A percentile compares a stretch with the other conserved stretches of the same genome.
These are phyloP conservation scores for Candida awuae DNA, from an alignment of 805 yeast species.

Conservation along the genomic window DNA sequence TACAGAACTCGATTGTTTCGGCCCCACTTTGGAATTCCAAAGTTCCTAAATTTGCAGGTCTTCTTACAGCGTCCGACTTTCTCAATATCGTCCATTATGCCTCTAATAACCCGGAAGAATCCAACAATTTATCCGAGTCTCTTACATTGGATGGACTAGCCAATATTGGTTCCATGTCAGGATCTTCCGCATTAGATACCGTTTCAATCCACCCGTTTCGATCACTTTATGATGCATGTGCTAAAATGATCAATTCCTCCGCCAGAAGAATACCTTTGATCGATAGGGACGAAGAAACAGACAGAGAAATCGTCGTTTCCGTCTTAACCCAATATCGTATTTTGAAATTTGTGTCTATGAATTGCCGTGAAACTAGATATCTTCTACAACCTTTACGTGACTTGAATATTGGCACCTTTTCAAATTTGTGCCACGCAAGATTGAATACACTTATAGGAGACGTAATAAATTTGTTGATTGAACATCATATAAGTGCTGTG, in stretches of 20 bases:
- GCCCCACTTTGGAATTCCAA: slow-evolving; percentile 96
- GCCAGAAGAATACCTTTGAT: slow-evolving; percentile 92
- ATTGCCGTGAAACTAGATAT: slow-evolving; percentile 89
- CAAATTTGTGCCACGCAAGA: slow-evolving; percentile 63
- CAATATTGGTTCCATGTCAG: slow-evolving; percentile 81
- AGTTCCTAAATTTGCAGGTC: slow-evolving; percentile 86
- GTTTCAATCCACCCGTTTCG: slow-evolving; percentile 85
- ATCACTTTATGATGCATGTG: slow-evolving; percentile 86
- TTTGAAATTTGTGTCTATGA: slow-evolving; percentile 87
- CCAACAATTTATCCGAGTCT: slow-evolving; percentile 71
- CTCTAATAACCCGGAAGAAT: slow-evolving; percentile 74
- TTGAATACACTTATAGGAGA: slow-evolving; percentile 92
- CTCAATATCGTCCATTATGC: slow-evolving; percentile 88
- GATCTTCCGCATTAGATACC: slow-evolving; percentile 74
- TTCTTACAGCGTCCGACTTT: slow-evolving; percentile 85
- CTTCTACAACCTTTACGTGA: slow-evolving; percentile 67
- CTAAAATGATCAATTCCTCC: slow-evolving; percentile 77
- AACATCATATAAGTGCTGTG: slow-evolving; percentile 78
- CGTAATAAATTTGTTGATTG: slow-evolving; percentile 74
- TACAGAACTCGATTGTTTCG: slow-evolving; percentile 90
- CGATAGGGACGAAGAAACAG: slow-evolving; percentile 87
- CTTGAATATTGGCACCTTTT: slow-evolving; percentile 52
- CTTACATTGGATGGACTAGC: slow-evolving; percentile 77
- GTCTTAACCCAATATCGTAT: slow-evolving; percentile 96
- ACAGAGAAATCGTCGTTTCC: slow-evolving; percentile 88